Evolutionary conservation across 345 rosid genomes (phyloP).

Genomic region (Dipteronia sinensis): DNA sequence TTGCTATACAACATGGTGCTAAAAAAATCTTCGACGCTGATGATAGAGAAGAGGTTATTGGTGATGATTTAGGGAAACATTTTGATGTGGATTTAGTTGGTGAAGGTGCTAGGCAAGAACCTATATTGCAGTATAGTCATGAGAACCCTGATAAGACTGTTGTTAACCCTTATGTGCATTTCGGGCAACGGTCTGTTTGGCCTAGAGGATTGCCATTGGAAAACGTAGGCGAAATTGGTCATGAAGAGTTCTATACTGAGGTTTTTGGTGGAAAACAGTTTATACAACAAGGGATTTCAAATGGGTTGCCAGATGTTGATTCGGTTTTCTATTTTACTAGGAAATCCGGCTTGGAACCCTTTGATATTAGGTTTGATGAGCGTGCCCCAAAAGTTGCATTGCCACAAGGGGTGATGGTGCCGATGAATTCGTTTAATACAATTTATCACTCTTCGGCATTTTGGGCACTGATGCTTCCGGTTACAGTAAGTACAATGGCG

Average conservation of each 20-base stretch:
- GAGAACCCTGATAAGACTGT: constrained; percentile 76
- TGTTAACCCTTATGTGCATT: constrained; percentile 91
- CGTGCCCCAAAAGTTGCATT: constrained; percentile 88
- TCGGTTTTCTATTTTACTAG: constrained; percentile 95
- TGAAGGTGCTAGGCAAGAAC: constrained; percentile 79
- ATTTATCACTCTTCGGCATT: constrained; percentile 91
- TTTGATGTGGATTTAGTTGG: constrained; percentile 92
- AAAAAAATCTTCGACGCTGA: constrained; percentile 93
- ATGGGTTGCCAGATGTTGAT: constrained; percentile 97
- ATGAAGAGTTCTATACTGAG: constrained; percentile 93
- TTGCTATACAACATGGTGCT: constrained; percentile 96
- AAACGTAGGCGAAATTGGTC: constrained; percentile 84
- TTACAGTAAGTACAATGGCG: constrained; percentile 95
- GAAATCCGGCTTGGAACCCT: constrained; percentile 72
- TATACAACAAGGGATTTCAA: constrained; percentile 95
- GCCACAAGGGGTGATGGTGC: constrained; percentile 97
- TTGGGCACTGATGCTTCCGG: constrained; percentile 99
- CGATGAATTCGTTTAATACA: constrained; percentile 88
- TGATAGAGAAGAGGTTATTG: constrained; percentile 91
- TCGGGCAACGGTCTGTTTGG: constrained; percentile 98
- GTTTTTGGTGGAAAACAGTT: constrained; percentile 92
- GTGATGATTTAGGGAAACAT: constrained; percentile 77
- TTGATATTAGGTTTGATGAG: constrained; percentile 93
- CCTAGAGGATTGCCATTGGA: constrained; percentile 98
- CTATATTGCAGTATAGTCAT: constrained; percentile 85